phyloP scores from a whole-genome alignment of 495 filamentous ascomycete genomes.

The Talaromyces liani region DNA sequence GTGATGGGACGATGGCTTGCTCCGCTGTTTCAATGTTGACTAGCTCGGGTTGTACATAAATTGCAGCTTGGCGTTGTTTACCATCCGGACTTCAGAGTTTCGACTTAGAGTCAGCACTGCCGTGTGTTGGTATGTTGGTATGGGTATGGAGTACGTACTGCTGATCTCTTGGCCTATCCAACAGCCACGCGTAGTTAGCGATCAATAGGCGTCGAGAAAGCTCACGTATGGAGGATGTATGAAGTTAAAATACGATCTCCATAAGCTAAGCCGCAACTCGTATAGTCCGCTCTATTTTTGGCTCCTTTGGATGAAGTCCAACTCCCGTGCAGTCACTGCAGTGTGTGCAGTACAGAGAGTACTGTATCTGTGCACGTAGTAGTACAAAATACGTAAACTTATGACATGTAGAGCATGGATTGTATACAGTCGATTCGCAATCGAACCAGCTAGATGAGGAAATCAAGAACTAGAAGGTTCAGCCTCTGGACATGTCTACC shows the following conservation, averaged over 20 bases:
- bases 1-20: neutral
- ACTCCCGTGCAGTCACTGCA: neutral
- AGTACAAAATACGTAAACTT: neutral
- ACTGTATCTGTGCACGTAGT: neutral
- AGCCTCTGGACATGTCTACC: neutral
- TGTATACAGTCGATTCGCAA: neutral
- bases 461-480: neutral
- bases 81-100: neutral
- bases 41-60: neutral
- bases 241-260: neutral
- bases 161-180: neutral
- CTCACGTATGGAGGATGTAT: neutral
- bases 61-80: neutral
- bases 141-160: too few species aligned
- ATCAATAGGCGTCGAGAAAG: too few species aligned
- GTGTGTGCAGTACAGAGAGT: neutral
- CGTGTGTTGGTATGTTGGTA: neutral
- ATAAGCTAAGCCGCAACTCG: neutral
- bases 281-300: conserved; percentile 1
- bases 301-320: neutral
- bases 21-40: neutral
- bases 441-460: neutral
- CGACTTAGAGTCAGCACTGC: neutral
- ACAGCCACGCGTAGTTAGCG: too few species aligned
- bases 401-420: neutral